Base-by-base conservation (phyloP, 2,329 filamentous ascomycete species). In the Didymella pinodella region DNA sequence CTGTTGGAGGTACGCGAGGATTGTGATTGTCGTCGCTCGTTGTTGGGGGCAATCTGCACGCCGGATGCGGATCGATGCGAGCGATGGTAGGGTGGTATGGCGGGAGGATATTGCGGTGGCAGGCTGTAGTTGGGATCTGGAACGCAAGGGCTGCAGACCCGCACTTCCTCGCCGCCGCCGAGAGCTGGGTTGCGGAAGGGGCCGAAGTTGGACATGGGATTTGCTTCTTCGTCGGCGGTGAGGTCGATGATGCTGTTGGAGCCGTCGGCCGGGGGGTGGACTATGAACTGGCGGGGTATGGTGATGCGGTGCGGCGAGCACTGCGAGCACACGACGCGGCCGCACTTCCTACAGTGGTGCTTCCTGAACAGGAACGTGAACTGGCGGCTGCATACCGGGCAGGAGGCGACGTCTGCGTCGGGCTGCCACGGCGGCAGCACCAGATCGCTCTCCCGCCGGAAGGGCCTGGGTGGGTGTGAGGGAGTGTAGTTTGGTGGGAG, bases 251-350 rank as follows among this genome's bases (percentile, higher is more conserved):
- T 65, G 56, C 62, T 65, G 7, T 61, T 55, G 1, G 20, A 54
- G n/a, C 51, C 57, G 18, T 73, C 67, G 25, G 65, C 81, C 69
- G 70, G 65, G 3, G 91, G 90, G 47, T 90, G 89, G 26, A 97
- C 93, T 65, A 98, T 97, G 75, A 92, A 98, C 73, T 95, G 91
- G 65, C 93, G 86, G 0, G 94, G 94, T 63, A 98, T 97, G 3
- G 91, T 96, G 73, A 98, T 98, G 61, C 93, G 87, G 77, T 98
- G 94, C 3, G 94, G 94, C 2, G 94, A 97, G 79, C 94, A 98
- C 20, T 87, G 84, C 57, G 89, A 88, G 77, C 94, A 98, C 25
- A 98, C 94, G 8, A 98, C 93, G 61, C 93, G 84, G 45, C 94
- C 94, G 74, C 94, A 98, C 85, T 97, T 97, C 66, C 89, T 90